Conservation (phyloP, 352 stramenopile species). For the Phytophthora tentaculata region DNA sequence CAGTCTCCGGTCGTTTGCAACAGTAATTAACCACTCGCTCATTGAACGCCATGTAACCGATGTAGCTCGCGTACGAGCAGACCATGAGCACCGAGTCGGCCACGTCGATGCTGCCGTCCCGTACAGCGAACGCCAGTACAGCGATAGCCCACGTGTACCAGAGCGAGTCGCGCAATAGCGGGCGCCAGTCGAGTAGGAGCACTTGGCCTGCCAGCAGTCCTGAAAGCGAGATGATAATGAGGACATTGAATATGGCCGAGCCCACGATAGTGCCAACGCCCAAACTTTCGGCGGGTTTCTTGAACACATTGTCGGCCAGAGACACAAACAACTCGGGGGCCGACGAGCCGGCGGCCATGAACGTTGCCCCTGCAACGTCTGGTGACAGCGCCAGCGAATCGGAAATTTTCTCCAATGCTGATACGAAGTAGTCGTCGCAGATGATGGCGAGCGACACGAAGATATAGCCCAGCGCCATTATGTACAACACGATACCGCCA, state of each 20-base stretch:
- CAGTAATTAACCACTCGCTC: constrained; percentile 57
- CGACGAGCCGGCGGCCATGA: constrained; percentile 85
- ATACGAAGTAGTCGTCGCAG: constrained; percentile 90
- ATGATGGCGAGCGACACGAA: constrained; percentile 91
- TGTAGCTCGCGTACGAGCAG: constrained; percentile 72
- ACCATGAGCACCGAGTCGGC: constrained; percentile 73
- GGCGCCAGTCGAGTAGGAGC: constrained; percentile 76
- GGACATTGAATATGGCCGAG: constrained; percentile 89
- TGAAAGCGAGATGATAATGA: constrained; percentile 88
- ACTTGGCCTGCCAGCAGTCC: constrained; percentile 67
- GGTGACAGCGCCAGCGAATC: constrained; percentile 65
- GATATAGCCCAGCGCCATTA: constrained; percentile 69
- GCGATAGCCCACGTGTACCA: constrained; percentile 77
- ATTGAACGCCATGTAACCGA: constrained; percentile 79
- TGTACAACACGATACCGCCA: constrained; percentile 67
- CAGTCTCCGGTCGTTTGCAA: constrained; percentile 56
- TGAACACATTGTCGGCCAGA: constrained; percentile 80
- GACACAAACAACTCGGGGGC: constrained; percentile 86
- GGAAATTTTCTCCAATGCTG: constrained; percentile 78
- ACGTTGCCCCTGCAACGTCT: constrained; percentile 83
- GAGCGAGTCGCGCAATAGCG: constrained; percentile 79
- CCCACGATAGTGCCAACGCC: constrained; percentile 87
- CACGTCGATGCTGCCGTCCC: constrained; percentile 64
- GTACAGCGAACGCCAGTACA: constrained; percentile 62
- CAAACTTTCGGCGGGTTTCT: constrained; percentile 64